Base-by-base conservation (phyloP, 306 rosid genomes). In the Delonix regia region DNA sequence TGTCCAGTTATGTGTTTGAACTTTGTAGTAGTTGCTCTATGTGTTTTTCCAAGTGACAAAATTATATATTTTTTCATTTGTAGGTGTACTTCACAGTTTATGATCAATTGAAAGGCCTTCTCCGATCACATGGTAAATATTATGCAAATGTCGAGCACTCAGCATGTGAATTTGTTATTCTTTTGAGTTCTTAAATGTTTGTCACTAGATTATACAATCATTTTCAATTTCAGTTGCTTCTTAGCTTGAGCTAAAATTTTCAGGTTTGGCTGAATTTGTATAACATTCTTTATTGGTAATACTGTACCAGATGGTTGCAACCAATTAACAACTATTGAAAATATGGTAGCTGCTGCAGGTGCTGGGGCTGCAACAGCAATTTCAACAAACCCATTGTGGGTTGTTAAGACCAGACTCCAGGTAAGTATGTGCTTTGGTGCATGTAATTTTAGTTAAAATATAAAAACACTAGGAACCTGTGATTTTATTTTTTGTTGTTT, bases 391-490 rank as follows among this genome's bases (percentile, higher is more conserved):
- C 99, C 99, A 33, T 78, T 95, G 85, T 95, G 99, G 99, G 99
- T 95, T 84, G 97, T 95, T 65, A 93, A 95, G 84, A 95, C 99
- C 61, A 89, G 98, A 76, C 99, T 95, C 39, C 99, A 95, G 89
- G 99, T 95, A 81, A 87, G 91, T 90, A 81, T 53, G 34, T 27
- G 49, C 75, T 81, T 74, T 76, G 56, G 15, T 72, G 63, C 68
- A 27, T 69, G 45, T 45, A 21, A 64, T 63, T 16, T 61, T 27
- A 14, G 52, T 73, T 44, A 77, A 73, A 48, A 34, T 48, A 22
- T 24, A 22, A n/a, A 18, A 51, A 38, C 59, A 1, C n/a, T 28
- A 39, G 63, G 59, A 80, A 59, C 13, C 10, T 24, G 10, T 41
- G 28, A 36, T 78, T 7, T 44, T 69, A 15, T 49, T 24, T 70